phyloP scores from a whole-genome alignment of 495 filamentous ascomycete species.

The Thermothielavioides terrestris region DNA sequence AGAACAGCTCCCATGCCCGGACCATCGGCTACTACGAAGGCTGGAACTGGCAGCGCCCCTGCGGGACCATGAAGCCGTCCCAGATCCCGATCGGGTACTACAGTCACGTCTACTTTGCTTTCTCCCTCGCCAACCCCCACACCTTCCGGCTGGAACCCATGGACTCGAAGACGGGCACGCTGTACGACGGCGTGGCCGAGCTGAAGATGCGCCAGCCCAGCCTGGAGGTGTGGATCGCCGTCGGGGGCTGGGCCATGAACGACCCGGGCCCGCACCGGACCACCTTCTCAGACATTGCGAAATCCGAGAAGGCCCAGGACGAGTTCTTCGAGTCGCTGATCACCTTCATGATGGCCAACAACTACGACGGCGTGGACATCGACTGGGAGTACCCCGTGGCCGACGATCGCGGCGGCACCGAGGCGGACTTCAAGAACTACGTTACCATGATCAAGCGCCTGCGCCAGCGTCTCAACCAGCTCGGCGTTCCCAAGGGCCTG shows the following conservation, averaged over 20 bases:
- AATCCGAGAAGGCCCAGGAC: background rate
- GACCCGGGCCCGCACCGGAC: constrained; percentile 25
- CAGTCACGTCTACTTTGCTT: background rate
- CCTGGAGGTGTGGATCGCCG: constrained; percentile 29
- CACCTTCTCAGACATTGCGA: constrained; percentile 7
- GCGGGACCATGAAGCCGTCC: background rate
- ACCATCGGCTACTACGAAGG: constrained; percentile 1
- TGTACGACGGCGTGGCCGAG: constrained; percentile 21
- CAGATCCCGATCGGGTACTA: background rate
- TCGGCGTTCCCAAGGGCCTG: constrained; percentile 21
- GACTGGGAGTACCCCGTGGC: constrained; percentile 47
- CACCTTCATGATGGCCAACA: constrained; percentile 7
- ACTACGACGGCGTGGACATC: constrained; percentile 42
- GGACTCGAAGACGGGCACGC: background rate
- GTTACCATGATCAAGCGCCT: constrained; percentile 6
- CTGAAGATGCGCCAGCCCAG: constrained; percentile 21
- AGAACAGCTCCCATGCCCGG: background rate
- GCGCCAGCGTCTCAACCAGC: constrained; percentile 14
- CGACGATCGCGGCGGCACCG: constrained; percentile 28
- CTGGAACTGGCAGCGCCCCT: constrained; percentile 2
- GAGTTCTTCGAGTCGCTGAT: constrained; percentile 17
- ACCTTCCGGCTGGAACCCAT: background rate
- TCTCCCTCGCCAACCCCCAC: background rate
- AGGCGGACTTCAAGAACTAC: constrained; percentile 33
- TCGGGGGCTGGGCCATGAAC: constrained; percentile 40